Evolutionary conservation across 2,329 filamentous ascomycete species (phyloP).

Genomic region (Fusarium pseudoanthophilum): DNA sequence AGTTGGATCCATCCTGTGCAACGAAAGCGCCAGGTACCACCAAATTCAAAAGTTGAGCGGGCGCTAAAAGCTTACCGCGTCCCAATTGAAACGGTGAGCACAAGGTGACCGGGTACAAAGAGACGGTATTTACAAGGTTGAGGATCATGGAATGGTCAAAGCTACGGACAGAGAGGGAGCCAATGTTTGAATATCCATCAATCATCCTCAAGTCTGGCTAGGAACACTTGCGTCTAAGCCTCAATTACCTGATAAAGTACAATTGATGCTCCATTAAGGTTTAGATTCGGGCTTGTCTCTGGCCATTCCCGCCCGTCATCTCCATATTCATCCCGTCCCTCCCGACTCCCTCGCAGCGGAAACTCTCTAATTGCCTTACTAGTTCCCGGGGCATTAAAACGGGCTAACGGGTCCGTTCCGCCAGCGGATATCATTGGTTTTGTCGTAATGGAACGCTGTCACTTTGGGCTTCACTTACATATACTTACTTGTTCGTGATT

Average conservation of each 20-base stretch:
- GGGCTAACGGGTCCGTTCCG: constrained; percentile 3
- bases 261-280: background rate
- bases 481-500: background rate
- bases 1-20: background rate
- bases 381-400: constrained; percentile 17
- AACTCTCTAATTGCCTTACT: constrained; percentile 21
- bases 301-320: constrained; percentile 16
- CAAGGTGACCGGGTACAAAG: constrained; percentile 5
- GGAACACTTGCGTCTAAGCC: background rate
- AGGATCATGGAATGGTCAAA: constrained; percentile 12
- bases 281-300: background rate
- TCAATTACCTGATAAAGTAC: background rate
- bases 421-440: constrained; percentile 28
- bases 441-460: constrained; percentile 2
- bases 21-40: constrained; percentile 7
- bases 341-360: constrained; percentile 4
- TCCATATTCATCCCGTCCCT: constrained; percentile 5
- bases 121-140: constrained; percentile 12
- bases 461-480: background rate
- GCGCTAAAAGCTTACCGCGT: constrained; percentile 27
- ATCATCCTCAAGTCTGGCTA: background rate
- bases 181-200: background rate
- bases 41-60: background rate
- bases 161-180: constrained; percentile 23
- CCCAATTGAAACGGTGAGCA: constrained; percentile 22